A percentile compares a stretch with the other conserved stretches of the same genome.
Conservation (phyloP, 768 basidiomycete genomes). For the Boletus fagicola region DNA sequence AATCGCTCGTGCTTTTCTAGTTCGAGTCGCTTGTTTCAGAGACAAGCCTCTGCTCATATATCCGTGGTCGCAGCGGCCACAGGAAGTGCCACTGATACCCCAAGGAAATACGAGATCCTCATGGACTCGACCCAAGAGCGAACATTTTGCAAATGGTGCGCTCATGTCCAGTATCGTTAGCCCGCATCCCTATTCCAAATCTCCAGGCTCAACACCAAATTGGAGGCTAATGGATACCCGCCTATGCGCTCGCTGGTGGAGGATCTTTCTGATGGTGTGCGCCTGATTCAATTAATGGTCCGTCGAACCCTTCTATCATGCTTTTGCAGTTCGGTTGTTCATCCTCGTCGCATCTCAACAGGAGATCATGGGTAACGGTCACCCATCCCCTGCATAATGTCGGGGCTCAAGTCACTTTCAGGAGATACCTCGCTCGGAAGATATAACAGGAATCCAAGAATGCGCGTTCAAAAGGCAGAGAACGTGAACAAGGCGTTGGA, state of each 20-base stretch:
- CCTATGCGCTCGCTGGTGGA: conserved; percentile 86
- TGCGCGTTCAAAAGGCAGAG: conserved; percentile 96
- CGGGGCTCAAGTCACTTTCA: conserved; percentile 31
- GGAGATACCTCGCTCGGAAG: conserved; percentile 91
- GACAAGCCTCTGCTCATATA: not conserved
- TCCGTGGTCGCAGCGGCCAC: not conserved
- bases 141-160: conserved; percentile 91
- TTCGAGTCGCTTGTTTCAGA: not conserved
- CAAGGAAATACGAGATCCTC: not conserved
- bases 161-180: not conserved
- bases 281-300: conserved; percentile 93
- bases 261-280: conserved; percentile 93
- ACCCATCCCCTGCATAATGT: conserved; percentile 3
- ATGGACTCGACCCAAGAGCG: conserved; percentile 56
- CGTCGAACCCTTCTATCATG: conserved; percentile 15
- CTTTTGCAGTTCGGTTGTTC: not conserved
- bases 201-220: conserved; percentile 89
- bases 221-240: conserved; percentile 80
- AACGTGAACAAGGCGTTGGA: conserved; percentile 97
- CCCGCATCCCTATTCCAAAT: not conserved
- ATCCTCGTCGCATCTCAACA: conserved; percentile 32
- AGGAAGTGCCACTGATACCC: not conserved
- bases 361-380: conserved; percentile 90
- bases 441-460: conserved; percentile 86
- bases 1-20: not conserved